Evolutionary conservation across 2,329 filamentous ascomycete genomes (phyloP), one percentile per base, ranked within the genome.

Genomic region (Penicillium sclerotiorum): DNA sequence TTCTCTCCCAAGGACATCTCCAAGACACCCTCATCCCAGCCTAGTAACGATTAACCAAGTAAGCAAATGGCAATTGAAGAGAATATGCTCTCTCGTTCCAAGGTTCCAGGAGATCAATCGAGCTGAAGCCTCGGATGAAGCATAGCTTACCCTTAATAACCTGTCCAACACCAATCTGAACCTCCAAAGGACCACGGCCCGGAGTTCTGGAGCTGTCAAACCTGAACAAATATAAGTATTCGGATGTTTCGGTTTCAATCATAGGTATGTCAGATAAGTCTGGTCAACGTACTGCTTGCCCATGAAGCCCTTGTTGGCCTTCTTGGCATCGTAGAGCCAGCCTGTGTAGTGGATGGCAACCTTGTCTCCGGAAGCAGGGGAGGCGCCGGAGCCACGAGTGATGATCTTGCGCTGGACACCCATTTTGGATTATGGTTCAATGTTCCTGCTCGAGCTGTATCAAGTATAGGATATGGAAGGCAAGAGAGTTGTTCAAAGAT

Each of bases 301-400:
- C 79, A 80, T 81, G 62, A 63, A 68, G 55, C 88, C 84, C 66
- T 82, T 78, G 53, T 83, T 78, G 25, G 80, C 73, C 70, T 83
- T 76, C 58, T 68, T 75, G 27, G 78, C 67, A 67, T 94, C 86
- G 75, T 87, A 88, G 57, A 96, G 80, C 76, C 79, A 95, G 64
- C 93, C 92, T 37, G 89, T 94, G 80, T 96, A 96, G 74, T 93
- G 84, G 68, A 96, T 95, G 65, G 82, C 83, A 67, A 96, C 89
- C 27, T 75, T 84, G 69, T 96, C 84, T 60, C 89, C 88, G 8
- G 66, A 63, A 58, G 73, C 68, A 51, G 92, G 88, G 55, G 74
- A 76, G 62, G 82, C 68, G 47, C 76, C 76, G 60, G 78, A 79
- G 65, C 92, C 91, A 37, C 57, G 57, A 27, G 57, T 60, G 18